Evolutionary conservation across 2,329 filamentous ascomycete species (phyloP).

Genomic region (Colletotrichum nymphaeae): DNA sequence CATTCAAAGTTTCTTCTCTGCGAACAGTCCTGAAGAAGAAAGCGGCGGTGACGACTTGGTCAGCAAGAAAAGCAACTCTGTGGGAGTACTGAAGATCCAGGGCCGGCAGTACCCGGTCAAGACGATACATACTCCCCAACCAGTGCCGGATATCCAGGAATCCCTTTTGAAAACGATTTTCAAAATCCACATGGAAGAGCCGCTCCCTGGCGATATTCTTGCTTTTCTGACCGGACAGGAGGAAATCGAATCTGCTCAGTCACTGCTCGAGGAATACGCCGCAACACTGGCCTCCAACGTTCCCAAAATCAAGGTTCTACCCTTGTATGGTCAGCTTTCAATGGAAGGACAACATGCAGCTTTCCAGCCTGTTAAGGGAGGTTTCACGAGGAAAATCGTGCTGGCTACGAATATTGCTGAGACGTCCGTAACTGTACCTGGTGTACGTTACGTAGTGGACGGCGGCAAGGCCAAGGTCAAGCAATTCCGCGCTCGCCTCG

Average conservation of each 20-base stretch:
- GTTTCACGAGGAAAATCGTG: constrained; percentile 87
- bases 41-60: not conserved
- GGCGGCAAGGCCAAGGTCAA: constrained; percentile 95
- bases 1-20: constrained; percentile 78
- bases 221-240: constrained; percentile 95
- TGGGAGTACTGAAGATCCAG: constrained; percentile 74
- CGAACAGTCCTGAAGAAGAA: constrained; percentile 33
- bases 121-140: constrained; percentile 77
- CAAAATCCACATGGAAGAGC: constrained; percentile 86
- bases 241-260: constrained; percentile 85
- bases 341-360: constrained; percentile 88
- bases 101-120: constrained; percentile 90
- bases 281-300: constrained; percentile 78
- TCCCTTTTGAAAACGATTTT: constrained; percentile 85
- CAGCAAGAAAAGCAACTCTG: constrained; percentile 23
- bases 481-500: constrained; percentile 85
- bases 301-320: constrained; percentile 78
- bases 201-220: constrained; percentile 92
- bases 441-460: constrained; percentile 91
- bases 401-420: constrained; percentile 98
- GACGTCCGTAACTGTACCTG: constrained; percentile 94
- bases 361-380: constrained; percentile 78
- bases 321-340: constrained; percentile 90
- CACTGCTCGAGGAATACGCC: constrained; percentile 84
- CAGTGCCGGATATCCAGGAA: constrained; percentile 85